Percentiles rank a stretch among this genome's conserved stretches.
These are phyloP conservation scores for Colletotrichum sp. DNA, from an alignment of 2,329 filamentous ascomycete species.

Conservation along the genomic window DNA sequence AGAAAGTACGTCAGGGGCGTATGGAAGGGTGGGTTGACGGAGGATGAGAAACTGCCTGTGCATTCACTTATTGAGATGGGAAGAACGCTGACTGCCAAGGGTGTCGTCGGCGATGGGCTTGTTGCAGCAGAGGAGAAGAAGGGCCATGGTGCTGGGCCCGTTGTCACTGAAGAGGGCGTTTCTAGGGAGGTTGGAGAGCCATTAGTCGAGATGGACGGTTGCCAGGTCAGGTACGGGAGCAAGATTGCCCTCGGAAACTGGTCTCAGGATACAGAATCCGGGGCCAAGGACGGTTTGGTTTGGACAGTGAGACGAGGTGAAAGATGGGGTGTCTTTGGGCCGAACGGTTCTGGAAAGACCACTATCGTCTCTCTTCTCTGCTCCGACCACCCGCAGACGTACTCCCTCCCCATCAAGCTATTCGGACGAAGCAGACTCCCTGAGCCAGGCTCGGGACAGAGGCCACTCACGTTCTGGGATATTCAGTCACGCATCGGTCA, in stretches of 20 bases:
- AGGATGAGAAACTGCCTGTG: slow-evolving; percentile 54
- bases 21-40: slow-evolving; percentile 43
- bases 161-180: background rate
- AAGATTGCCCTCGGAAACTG: slow-evolving; percentile 84
- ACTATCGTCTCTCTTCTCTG: slow-evolving; percentile 91
- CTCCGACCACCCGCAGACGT: slow-evolving; percentile 94
- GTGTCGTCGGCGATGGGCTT: slow-evolving; percentile 41
- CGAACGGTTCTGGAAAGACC: slow-evolving; percentile 95
- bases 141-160: background rate
- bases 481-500: slow-evolving; percentile 90
- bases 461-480: slow-evolving; percentile 89
- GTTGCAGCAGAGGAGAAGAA: slow-evolving; percentile 30
- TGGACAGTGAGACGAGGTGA: slow-evolving; percentile 87
- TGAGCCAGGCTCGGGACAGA: slow-evolving; percentile 65
- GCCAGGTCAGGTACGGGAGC: slow-evolving; percentile 79
- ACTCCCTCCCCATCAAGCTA: slow-evolving; percentile 83
- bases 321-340: slow-evolving; percentile 90
- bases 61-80: slow-evolving; percentile 57
- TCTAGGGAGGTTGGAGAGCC: slow-evolving; percentile 59
- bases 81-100: slow-evolving; percentile 45
- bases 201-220: slow-evolving; percentile 86
- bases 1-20: slow-evolving; percentile 53
- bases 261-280: slow-evolving; percentile 62
- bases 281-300: slow-evolving; percentile 67
- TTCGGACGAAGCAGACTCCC: slow-evolving; percentile 86